Percentiles rank a stretch among this genome's conserved stretches.
Evolutionary conservation across 495 filamentous ascomycete species (phyloP).

Genomic region (Podospora bellae-mahoneyi): DNA sequence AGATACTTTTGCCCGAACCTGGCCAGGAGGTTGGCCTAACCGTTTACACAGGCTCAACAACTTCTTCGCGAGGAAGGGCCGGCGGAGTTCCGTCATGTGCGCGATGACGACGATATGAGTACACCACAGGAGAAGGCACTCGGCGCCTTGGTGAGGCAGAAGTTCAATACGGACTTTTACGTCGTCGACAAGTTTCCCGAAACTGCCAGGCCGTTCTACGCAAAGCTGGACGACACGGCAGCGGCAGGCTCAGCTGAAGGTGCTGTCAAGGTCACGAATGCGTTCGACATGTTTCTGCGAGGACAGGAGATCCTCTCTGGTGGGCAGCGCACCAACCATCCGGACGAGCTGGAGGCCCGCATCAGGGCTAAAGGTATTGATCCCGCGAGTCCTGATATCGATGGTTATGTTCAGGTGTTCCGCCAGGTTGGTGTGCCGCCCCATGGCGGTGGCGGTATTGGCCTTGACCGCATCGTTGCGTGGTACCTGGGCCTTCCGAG

Average conservation of each 20-base stretch:
- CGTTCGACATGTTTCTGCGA: constrained; percentile 24
- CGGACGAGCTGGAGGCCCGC: too few species aligned
- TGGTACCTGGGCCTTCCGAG: constrained; percentile 82
- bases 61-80: constrained; percentile 78
- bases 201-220: constrained; percentile 82
- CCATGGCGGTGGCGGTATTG: too few species aligned
- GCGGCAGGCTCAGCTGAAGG: not conserved
- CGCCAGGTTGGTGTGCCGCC: too few species aligned
- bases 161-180: constrained; percentile 89
- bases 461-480: constrained; percentile 27
- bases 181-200: constrained; percentile 90
- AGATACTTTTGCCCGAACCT: constrained; percentile 51
- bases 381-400: too few species aligned
- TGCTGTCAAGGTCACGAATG: constrained; percentile 34
- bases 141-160: constrained; percentile 77
- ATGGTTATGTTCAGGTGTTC: too few species aligned
- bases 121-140: constrained; percentile 87
- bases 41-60: constrained; percentile 79
- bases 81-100: constrained; percentile 61
- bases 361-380: too few species aligned
- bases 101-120: constrained; percentile 73
- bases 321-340: too few species aligned
- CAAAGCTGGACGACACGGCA: constrained; percentile 64
- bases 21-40: constrained; percentile 79
- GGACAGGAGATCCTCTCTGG: too few species aligned